Evolutionary conservation across 129 eudicot species (phyloP).

Genomic region (Silybum marianum): DNA sequence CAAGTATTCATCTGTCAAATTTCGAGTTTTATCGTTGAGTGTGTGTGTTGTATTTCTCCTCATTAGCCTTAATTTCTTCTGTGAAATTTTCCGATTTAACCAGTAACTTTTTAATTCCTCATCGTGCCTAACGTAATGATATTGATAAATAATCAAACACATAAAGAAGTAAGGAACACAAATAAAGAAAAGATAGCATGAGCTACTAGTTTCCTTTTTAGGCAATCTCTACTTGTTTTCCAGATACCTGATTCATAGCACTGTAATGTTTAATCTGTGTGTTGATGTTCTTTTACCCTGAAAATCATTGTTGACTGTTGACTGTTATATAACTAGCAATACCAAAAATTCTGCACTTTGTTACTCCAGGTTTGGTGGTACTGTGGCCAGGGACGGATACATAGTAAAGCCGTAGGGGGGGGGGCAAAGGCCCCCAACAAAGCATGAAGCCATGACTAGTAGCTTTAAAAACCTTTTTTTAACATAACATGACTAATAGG

Average conservation of each 20-base stretch:
- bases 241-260: no score
- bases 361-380: background rate
- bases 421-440: no score
- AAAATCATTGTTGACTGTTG: background rate
- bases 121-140: no score
- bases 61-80: background rate
- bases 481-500: no score
- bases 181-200: background rate
- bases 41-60: background rate
- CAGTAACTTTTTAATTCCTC: no score
- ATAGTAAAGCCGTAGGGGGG: no score
- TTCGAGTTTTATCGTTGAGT: background rate
- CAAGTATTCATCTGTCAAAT: background rate
- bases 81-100: background rate
- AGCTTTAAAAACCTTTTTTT: no score
- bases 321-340: background rate
- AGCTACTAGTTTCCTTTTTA: background rate
- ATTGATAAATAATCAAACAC: no score
- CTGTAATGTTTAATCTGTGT: no score
- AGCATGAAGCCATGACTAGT: no score
- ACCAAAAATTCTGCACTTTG: background rate
- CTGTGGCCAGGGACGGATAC: background rate
- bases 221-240: no score
- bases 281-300: background rate
- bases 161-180: background rate